A percentile compares a stretch with the other conserved stretches of the same genome.
Evolutionary conservation across 768 basidiomycete genomes (phyloP).

Genomic region (Filobasidium floriforme): DNA sequence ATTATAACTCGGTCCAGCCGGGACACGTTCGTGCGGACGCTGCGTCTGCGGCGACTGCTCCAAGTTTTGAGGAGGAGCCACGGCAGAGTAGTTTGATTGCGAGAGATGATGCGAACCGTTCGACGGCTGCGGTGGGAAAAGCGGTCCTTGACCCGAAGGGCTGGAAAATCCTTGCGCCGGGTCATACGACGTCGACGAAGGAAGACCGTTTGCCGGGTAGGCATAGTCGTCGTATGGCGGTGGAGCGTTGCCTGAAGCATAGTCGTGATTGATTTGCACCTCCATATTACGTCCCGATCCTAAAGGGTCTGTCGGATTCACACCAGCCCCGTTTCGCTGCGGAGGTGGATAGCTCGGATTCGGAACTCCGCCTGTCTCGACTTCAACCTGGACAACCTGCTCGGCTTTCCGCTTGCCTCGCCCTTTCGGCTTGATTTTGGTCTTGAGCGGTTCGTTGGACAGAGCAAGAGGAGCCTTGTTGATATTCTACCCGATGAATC

Average conservation of each 20-base stretch:
- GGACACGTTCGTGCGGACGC: too few relatives aligned
- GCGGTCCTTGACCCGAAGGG: background rate
- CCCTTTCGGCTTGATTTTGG: slow-evolving; percentile 10
- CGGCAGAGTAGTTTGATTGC: background rate
- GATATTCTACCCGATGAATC: too few relatives aligned
- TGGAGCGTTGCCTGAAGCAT: background rate
- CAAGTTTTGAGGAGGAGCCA: background rate
- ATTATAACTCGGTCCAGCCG: background rate
- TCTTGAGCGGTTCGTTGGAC: slow-evolving; percentile 5
- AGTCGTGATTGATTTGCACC: slow-evolving; percentile 8
- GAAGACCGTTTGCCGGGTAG: background rate
- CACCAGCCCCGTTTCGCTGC: background rate
- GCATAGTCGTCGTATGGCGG: slow-evolving; percentile 5
- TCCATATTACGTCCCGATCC: background rate
- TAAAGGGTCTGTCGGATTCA: background rate
- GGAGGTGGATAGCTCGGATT: background rate
- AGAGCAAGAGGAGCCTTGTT: background rate
- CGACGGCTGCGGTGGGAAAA: background rate
- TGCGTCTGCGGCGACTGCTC: too few relatives aligned
- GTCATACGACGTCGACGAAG: background rate
- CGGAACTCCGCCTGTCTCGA: slow-evolving; percentile 2
- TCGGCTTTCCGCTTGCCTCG: slow-evolving; percentile 5
- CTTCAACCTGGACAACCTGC: slow-evolving; percentile 3
- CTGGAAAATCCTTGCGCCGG: background rate
- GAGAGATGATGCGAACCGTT: background rate